Evolutionary conservation across 2,329 filamentous ascomycete species (phyloP), one percentile per base, ranked within the genome.

Genomic region (Didymella glomerata): DNA sequence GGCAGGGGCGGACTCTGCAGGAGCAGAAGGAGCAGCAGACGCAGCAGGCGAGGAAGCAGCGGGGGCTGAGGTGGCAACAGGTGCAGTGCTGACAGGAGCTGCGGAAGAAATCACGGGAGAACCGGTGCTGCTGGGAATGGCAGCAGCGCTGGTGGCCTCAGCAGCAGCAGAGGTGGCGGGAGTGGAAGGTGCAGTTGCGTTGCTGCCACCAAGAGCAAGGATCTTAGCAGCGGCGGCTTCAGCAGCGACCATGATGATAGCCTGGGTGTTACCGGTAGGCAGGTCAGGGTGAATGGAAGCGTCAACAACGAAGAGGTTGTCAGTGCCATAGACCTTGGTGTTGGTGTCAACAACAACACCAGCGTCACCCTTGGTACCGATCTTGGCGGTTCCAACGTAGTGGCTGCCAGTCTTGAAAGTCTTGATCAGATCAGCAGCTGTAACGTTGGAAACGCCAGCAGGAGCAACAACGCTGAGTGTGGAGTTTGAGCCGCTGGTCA

Each of bases 221-320:
- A 85, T 84, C 65, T 77, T 82, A 64, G 80, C 80, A 4, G 82
- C 82, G 9, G 87, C 87, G 41, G 83, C 82, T 79, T 90, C 88
- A 18, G 87, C 84, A 18, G 83, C 86, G 34, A 87, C 81, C 71
- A 90, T 86, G 65, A 90, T 85, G 36, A 86, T 83, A 1, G 86
- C 84, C 47, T 86, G 85, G 1, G 89, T 89, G 76, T 92, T 92
- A 22, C 87, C 86, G 0, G 87, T 87, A 3, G 87, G 82, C 66
- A 90, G 85, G 62, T 89, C 88, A 0, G 89, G 88, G 78, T 90
- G 89, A 24, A 82, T 77, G 0, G 76, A 79, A 1, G 78, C 79
- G 57, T 82, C 80, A 4, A 82, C 80, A 1, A 82, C 78, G 49
- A 80, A 77, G 3, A 82, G 66, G 41, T 80, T 80, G 46, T 75